These are phyloP conservation scores for Entomophthora muscae DNA, from an alignment of 371 early-diverging fungal species.

Conservation along the genomic window DNA sequence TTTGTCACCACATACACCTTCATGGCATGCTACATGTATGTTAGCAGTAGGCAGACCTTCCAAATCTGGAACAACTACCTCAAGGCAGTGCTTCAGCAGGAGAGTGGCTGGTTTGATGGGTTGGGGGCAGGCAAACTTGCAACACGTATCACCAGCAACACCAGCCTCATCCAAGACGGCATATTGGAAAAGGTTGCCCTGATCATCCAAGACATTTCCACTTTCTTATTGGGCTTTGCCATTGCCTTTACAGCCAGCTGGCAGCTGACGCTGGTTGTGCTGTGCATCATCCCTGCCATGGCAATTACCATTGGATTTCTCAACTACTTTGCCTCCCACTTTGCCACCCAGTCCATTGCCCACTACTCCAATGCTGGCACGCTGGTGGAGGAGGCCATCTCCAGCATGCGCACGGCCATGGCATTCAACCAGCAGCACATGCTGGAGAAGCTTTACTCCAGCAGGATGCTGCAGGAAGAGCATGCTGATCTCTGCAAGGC, in stretches of 20 bases:
- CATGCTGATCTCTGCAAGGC: conserved; percentile 32
- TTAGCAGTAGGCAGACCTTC: neutral
- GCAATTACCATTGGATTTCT: conserved; percentile 10
- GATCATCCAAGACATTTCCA: conserved; percentile 11
- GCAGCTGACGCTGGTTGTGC: conserved; percentile 45
- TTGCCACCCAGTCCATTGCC: conserved; percentile 8
- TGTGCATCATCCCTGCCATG: conserved; percentile 25
- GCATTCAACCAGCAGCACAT: conserved; percentile 28
- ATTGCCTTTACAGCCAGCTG: conserved; percentile 45
- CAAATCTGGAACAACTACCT: neutral
- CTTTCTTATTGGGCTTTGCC: conserved; percentile 14
- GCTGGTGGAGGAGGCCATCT: conserved; percentile 66
- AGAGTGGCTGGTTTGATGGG: neutral
- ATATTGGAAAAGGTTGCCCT: conserved; percentile 14
- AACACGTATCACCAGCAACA: conserved; percentile 59
- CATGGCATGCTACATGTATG: conserved; percentile 12
- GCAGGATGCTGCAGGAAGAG: conserved; percentile 30
- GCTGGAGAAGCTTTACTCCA: conserved; percentile 22
- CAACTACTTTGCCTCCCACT: conserved; percentile 40
- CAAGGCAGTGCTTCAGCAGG: conserved; percentile 5
- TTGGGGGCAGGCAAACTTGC: conserved; percentile 48
- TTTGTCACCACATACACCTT: conserved; percentile 16
- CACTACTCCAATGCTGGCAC: conserved; percentile 60
- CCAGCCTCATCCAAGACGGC: conserved; percentile 34
- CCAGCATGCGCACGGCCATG: conserved; percentile 70